These are phyloP conservation scores for Fabrea salina DNA, from an alignment of 169 alveolate species.

Conservation along the genomic window DNA sequence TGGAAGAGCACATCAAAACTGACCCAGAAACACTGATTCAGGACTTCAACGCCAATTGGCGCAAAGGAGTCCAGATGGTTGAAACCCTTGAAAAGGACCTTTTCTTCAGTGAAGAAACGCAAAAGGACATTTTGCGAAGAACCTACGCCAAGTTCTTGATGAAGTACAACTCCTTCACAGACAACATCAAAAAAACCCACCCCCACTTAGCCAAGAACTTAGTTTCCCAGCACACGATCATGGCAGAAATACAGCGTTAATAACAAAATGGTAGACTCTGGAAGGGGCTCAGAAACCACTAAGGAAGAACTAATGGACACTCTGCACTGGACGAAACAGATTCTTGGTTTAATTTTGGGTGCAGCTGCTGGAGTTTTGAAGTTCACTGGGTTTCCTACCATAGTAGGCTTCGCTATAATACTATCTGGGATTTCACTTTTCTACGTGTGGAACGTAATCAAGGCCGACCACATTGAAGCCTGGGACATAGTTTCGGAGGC, in stretches of 20 bases:
- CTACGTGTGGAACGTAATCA: constrained; percentile 9
- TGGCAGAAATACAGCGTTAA: constrained; percentile 29
- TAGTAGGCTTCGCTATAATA: not conserved
- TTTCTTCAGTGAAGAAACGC: constrained; percentile 2
- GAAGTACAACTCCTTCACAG: constrained; percentile 7
- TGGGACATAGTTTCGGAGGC: constrained; percentile 30
- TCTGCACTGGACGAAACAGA: constrained; percentile 22
- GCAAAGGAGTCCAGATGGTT: not conserved
- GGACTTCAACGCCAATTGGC: constrained; percentile 17
- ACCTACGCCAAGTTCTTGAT: constrained; percentile 6
- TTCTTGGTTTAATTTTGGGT: not conserved
- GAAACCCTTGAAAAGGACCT: constrained; percentile 2
- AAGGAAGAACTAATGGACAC: not conserved
- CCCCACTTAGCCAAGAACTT: constrained; percentile 5
- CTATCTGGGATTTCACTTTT: not conserved
- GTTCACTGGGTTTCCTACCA: constrained; percentile 1
- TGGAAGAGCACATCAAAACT: not conserved
- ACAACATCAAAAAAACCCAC: not conserved
- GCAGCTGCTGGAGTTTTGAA: not conserved
- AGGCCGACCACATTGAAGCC: not conserved
- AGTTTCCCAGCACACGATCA: constrained; percentile 13
- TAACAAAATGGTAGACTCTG: no score
- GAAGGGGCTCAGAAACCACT: no score
- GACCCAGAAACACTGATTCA: not conserved
- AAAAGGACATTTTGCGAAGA: constrained; percentile 16